Evolutionary conservation across 805 yeast species (phyloP), one percentile per base, ranked within the genome.

Genomic region (Clavispora fructus): DNA sequence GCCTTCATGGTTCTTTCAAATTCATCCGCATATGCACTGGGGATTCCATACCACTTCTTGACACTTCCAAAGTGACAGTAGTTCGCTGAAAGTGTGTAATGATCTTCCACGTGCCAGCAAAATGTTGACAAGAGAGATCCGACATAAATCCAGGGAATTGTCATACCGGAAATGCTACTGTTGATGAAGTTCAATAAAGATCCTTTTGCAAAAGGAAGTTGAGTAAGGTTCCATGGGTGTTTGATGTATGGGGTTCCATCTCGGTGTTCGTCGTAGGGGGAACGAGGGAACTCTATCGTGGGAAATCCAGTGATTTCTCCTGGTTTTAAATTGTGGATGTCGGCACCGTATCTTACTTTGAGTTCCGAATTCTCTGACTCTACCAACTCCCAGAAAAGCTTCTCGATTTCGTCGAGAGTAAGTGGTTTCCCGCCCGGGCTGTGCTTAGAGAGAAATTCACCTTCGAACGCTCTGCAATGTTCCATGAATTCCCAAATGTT

Each of bases 81-180:
- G 62, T 92, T 92, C 5, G 95, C 91, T 42, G 95, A 86, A 50
- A 88, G 73, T 0, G 97, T 87, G 61, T 87, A 89, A 61, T 92
- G 97, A 63, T 91, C 98, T 59, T 91, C 98, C 48, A 87, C 85
- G 63, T 92, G 97, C 97, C 97, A 92, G 64, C 98, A 91, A 61
- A 92, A 92, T 1, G 97, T 88, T 2, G 95, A 85, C 57, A 89
- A 82, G 42, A 88, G 73, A 43, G 95, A 87, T 0, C 98, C 98
- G 13, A 91, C 80, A 58, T 91, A 91, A 3, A 90, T 76, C 98
- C 98, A 91, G 0, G 98, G 98, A 16, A 87, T 78, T 0, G 97
- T 90, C 89, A 91, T 91, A 0, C 98, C 98, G 0, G 96, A 84
- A 2, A 92, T 85, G 29, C 79, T 76, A 16, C 80, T 77, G 46